A percentile compares a stretch with the other conserved stretches of the same genome.
Evolutionary conservation across 768 basidiomycete species (phyloP).

Genomic region (Amanita pseudoporphyria): DNA sequence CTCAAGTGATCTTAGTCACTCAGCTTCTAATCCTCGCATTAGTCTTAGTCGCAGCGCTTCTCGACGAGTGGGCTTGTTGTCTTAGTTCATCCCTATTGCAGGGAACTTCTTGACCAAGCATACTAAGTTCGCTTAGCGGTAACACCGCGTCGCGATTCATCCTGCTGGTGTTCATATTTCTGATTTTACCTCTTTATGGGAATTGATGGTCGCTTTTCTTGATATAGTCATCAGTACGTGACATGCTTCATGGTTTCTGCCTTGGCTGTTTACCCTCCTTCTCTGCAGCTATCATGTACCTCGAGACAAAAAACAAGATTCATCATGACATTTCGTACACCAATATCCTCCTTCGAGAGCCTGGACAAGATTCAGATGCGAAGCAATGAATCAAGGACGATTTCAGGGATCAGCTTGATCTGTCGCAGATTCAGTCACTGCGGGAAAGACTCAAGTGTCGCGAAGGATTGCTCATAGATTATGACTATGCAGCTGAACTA

Average conservation of each 20-base stretch:
- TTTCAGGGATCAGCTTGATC: not conserved
- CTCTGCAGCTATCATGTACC: slow-evolving; percentile 4
- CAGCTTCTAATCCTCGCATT: no score
- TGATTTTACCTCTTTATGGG: not conserved
- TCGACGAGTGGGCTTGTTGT: no score
- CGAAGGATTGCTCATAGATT: not conserved
- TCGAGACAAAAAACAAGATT: not conserved
- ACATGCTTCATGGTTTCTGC: not conserved
- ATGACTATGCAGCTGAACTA: no score
- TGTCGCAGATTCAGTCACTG: not conserved
- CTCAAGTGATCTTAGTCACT: no score
- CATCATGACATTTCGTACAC: slow-evolving; percentile 4
- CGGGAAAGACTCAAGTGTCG: not conserved
- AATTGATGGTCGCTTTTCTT: slow-evolving; percentile 1
- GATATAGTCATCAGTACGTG: slow-evolving; percentile 1
- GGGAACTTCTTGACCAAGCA: no score
- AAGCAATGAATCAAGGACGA: not conserved
- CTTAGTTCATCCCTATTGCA: no score
- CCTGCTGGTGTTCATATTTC: not conserved
- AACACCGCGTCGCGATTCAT: not conserved
- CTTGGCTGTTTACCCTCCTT: not conserved
- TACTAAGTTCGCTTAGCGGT: no score
- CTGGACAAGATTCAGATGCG: not conserved
- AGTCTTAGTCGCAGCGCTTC: no score
- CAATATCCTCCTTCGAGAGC: no score